Conservation (phyloP, 176 grass and related monocot species). For the Urochloa ruziziensis region DNA sequence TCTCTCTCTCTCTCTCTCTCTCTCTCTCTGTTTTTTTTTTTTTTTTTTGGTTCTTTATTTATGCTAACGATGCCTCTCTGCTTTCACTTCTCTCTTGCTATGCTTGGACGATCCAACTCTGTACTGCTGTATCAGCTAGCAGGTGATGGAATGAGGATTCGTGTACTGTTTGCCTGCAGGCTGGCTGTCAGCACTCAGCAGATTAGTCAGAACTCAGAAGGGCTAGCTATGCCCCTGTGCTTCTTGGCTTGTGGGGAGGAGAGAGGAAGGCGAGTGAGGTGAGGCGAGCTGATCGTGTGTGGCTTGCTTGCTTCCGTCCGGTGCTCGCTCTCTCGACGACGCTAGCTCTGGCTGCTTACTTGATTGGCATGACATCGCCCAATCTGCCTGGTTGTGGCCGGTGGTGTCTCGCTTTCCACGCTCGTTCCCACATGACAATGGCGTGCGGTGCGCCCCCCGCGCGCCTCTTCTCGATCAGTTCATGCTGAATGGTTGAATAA, state of each 20-base stretch:
- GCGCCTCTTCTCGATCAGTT: background rate
- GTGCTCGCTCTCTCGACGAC: background rate
- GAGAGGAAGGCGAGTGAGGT: background rate
- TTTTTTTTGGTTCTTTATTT: no score
- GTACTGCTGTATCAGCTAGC: no score
- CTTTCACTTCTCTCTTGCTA: no score
- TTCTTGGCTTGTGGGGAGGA: background rate
- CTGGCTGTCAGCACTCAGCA: background rate
- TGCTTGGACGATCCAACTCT: no score
- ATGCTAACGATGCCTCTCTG: no score
- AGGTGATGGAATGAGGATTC: background rate
- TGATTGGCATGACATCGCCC: background rate
- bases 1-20: no score
- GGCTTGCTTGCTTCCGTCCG: background rate
- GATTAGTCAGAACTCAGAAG: background rate
- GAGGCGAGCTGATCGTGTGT: background rate
- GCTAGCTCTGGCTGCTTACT: background rate
- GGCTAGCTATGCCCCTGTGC: background rate
- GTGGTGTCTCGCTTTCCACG: conserved; percentile 4
- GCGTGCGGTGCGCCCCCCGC: background rate
- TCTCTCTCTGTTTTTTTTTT: no score
- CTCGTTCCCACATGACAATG: conserved; percentile 1
- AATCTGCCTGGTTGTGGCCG: background rate
- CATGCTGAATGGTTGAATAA: no score
- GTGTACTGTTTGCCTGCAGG: background rate